Evolutionary conservation across 352 stramenopile species (phyloP), one percentile per base, ranked within the genome.

Genomic region (Phytophthora megakarya): DNA sequence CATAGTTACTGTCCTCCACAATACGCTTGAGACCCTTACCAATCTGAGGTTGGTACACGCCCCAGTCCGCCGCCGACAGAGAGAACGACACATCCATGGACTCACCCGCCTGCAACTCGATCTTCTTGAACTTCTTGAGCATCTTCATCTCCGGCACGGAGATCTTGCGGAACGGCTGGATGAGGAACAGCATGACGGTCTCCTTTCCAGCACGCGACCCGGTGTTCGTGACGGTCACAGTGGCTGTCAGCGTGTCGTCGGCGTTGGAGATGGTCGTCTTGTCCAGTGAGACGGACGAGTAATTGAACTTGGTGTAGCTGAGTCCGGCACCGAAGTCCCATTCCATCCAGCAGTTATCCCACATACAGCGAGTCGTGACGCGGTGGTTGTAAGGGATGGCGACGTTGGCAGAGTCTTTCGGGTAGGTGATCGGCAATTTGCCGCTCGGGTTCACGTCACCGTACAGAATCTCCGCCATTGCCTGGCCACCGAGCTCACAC

Each of bases 381-480:
- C 55, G 80, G 58, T 89, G 81, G 57, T 90, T 89, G 76, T 93
- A 93, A 22, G 78, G 74, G 39, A 89, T 88, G 16, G 67, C 73
- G 40, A 84, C 65, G 48, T 84, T 88, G 8, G 58, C 75, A 1
- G 73, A 52, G 44, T 86, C 61, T 55, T 83, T 84, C 19, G 82
- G 85, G 69, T 92, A 97, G 22, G 86, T 96, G 61, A 96, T 88
- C 11, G 88, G 82, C 10, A 96, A 61, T 46, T 75, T 61, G 0
- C 89, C 89, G 23, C 84, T 95, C 22, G 88, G 88, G 61, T 93
- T 94, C 19, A 85, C 75, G 4, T 76, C 55, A 8, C 88, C 89
- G 30, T 87, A 89, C 9, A 96, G 45, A 40, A 96, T 84, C 50
- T 96, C 84, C 9, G 88, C 85, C 42, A 96, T 84, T 5, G 86